Conservation (phyloP, 768 basidiomycete species). For the Panus rudis region DNA sequence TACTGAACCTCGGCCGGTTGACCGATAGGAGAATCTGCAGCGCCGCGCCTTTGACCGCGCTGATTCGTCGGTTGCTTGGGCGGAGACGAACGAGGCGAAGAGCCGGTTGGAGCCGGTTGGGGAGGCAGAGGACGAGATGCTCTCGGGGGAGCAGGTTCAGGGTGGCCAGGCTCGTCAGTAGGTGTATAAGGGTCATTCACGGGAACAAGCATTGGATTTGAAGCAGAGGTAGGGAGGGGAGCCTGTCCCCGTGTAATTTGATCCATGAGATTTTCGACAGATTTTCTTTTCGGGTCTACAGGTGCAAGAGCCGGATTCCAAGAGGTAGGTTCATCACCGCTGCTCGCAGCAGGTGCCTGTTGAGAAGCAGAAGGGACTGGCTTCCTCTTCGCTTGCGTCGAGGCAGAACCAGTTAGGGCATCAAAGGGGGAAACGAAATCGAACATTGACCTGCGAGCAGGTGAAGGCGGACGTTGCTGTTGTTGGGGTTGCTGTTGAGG, state of each 20-base stretch:
- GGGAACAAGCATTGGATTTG: background rate
- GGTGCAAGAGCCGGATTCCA: constrained; percentile 35
- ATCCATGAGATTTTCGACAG: constrained; percentile 76
- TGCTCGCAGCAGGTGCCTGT: constrained; percentile 31
- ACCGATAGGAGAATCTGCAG: constrained; percentile 44
- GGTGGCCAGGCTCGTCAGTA: constrained; percentile 23
- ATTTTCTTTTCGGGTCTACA: constrained; percentile 66
- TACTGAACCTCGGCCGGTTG: too few species aligned
- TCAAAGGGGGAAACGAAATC: constrained; percentile 84
- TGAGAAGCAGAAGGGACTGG: constrained; percentile 49
- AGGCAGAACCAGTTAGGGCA: constrained; percentile 47
- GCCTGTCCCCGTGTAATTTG: constrained; percentile 50
- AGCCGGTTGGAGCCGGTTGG: constrained; percentile 35
- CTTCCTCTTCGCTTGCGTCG: constrained; percentile 55
- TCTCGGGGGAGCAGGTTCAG: constrained; percentile 33
- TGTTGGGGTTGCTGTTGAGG: constrained; percentile 2
- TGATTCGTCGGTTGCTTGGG: constrained; percentile 50
- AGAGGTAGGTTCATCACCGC: constrained; percentile 47
- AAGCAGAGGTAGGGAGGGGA: constrained; percentile 21
- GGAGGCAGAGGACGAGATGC: constrained; percentile 60
- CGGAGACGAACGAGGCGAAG: constrained; percentile 60
- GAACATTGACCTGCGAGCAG: constrained; percentile 76
- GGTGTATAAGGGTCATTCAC: constrained; percentile 21
- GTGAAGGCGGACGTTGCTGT: constrained; percentile 48
- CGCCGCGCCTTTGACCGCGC: constrained; percentile 38